Evolutionary conservation across 495 filamentous ascomycete genomes (phyloP), one percentile per base, ranked within the genome.

Genomic region (Aspergillus cristatus): DNA sequence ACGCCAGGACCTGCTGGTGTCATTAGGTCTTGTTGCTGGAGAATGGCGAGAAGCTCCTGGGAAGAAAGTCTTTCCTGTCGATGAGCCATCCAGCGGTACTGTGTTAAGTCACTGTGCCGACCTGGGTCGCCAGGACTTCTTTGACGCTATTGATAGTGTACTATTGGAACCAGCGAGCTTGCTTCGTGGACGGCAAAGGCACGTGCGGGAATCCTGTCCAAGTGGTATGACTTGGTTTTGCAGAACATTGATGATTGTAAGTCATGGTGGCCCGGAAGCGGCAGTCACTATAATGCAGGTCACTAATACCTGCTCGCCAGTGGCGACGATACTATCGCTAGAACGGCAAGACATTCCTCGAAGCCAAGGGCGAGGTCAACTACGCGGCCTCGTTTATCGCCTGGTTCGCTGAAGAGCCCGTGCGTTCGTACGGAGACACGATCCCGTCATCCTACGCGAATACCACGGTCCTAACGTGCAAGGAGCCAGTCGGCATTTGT

Each of bases 171-270:
- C 45, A 47, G 28, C 40, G 35, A 6, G 26, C 41, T 6, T 47
- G 24, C 20, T 39, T 16, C 32, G 22, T 37, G 5, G 38, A 42
- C 26, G 51, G 47, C 34, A 4, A 40, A 36, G 8, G 26, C 34
- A 10, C 40, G 53, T 0, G 35, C 28, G 0, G 10, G 7, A 13
- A 14, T 87, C 48, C 69, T 94, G 30, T 70, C 81, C 26, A 81
- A 76, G 55, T 93, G 84, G 86, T 81, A 85, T 56, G 73, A 88
- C 34, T 63, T 89, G 38, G 75, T 91, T 65, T 54, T 84, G 12
- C 81, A 79, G 28, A 89, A 94, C 45, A 57, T 67, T 18, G 80
- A 86, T n/a, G 87, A 94, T 50, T 60, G 93, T 26, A 82, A 80
- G 17, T 81, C 66, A 35, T n/a, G n/a, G n/a, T n/a, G n/a, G n/a